Base-by-base conservation (phyloP, 2,329 filamentous ascomycete genomes). In the Paecilomyces sp. region DNA sequence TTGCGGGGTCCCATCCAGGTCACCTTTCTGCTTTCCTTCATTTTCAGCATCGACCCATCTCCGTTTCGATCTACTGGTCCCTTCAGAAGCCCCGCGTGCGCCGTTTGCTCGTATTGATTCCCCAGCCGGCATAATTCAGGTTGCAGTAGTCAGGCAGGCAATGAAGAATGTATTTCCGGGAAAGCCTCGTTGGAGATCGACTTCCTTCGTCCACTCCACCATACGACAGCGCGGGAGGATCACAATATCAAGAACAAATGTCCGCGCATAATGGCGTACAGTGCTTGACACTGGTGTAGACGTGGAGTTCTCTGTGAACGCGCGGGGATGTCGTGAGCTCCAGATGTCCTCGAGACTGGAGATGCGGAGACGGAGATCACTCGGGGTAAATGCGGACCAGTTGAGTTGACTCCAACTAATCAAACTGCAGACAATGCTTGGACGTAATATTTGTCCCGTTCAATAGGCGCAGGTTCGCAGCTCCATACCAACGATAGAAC, bases 91-190 rank as follows among this genome's bases (percentile, higher is more conserved):
- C 69, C 71, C 70, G 63, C 70, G 71, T 57, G 66, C 63, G 57
- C 72, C 69, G 61, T 64, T 68, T 64, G 64, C 71, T 70, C 73
- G 74, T 62, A 65, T 66, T 64, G 65, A 67, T 65, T 64, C 62
- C 58, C 64, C 64, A 58, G 60, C 61, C 63, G 64, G 64, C 71
- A 72, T 68, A 64, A 66, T 70, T 66, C 30, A 66, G 67, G 61
- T 66, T 68, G 63, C 55, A 64, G 57, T 55, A 56, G 63, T 61
- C 60, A 55, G 57, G 61, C 62, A 58, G 55, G 59, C 54, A 56
- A 63, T 66, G 63, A 63, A 68, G 67, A 71, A 71, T 59, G 56
- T 67, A 70, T 70, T 70, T 67, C 70, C 66, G 68, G 66, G 60
- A 58, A 64, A 61, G 58, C 60, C 61, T 58, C 60, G 62, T 56